These are phyloP conservation scores for Fusarium marasasianum DNA, from an alignment of 2,329 filamentous ascomycete genomes.

Conservation along the genomic window DNA sequence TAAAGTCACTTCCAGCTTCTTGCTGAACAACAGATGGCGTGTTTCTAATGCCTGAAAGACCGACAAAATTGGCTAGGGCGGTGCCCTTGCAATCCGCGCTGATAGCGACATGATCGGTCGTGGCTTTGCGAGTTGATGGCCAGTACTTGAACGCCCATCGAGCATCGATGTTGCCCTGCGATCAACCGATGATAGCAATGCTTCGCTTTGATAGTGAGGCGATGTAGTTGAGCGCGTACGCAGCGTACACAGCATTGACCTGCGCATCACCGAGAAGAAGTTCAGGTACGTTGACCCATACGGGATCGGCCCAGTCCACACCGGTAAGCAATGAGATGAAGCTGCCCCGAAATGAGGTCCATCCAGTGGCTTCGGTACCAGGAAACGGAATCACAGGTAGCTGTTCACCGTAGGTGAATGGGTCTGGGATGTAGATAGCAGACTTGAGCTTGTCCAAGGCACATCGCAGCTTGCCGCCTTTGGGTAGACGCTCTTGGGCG, in stretches of 20 bases:
- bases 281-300: background rate
- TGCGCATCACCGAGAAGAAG: background rate
- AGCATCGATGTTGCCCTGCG: too few species aligned
- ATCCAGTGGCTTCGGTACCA: background rate
- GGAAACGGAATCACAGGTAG: conserved; percentile 3
- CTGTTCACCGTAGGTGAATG: background rate
- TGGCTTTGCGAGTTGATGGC: too few species aligned
- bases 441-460: background rate
- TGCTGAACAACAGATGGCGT: too few species aligned
- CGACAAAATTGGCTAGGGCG: too few species aligned
- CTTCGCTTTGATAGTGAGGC: too few species aligned
- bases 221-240: background rate
- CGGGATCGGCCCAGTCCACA: conserved; percentile 9
- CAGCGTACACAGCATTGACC: conserved; percentile 6
- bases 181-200: too few species aligned
- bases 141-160: too few species aligned
- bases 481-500: background rate
- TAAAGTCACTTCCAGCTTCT: too few species aligned
- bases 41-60: too few species aligned
- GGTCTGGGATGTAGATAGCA: background rate
- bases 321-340: conserved; percentile 4
- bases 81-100: too few species aligned
- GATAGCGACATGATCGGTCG: too few species aligned
- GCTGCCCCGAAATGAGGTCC: background rate
- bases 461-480: conserved; percentile 3